Percentiles rank a stretch among this genome's conserved stretches.
Evolutionary conservation across 352 stramenopile species (phyloP).

Genomic region (Aphanomyces euteiches): DNA sequence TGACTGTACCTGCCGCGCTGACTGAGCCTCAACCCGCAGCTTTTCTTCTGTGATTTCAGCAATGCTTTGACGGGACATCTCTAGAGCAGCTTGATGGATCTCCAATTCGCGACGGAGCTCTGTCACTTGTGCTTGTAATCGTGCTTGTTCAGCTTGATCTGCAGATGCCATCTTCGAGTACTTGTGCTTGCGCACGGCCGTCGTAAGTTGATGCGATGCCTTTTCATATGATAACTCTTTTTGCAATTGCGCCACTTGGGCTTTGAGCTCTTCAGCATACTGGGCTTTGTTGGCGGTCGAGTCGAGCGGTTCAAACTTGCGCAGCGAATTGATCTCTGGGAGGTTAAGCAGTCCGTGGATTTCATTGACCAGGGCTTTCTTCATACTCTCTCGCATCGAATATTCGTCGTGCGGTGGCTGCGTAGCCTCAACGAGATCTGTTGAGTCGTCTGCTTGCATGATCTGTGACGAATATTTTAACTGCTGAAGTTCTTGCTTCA

Average conservation of each 20-base stretch:
- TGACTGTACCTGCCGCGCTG: slow-evolving; percentile 5
- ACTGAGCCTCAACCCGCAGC: not conserved
- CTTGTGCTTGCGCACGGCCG: slow-evolving; percentile 20
- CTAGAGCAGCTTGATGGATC: slow-evolving; percentile 17
- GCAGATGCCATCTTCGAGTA: slow-evolving; percentile 4
- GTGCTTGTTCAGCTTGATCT: slow-evolving; percentile 9
- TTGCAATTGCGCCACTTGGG: slow-evolving; percentile 21
- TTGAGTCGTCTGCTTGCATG: not conserved
- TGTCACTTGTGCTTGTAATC: slow-evolving; percentile 17
- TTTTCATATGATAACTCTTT: slow-evolving; percentile 25
- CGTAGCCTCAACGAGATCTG: not conserved
- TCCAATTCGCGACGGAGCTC: slow-evolving; percentile 12
- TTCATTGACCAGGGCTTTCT: slow-evolving; percentile 73
- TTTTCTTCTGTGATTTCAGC: not conserved
- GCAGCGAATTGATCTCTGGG: slow-evolving; percentile 61
- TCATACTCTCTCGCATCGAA: slow-evolving; percentile 49
- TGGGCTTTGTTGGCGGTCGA: slow-evolving; percentile 35
- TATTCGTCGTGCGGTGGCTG: not conserved
- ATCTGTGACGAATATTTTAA: slow-evolving; percentile 34
- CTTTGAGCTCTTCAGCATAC: slow-evolving; percentile 18
- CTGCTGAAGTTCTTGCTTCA: slow-evolving; percentile 62
- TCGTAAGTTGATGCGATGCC: slow-evolving; percentile 17
- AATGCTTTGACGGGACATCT: slow-evolving; percentile 7
- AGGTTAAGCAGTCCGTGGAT: slow-evolving; percentile 64
- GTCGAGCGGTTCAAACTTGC: slow-evolving; percentile 63